phyloP scores from a whole-genome alignment of 305 asterid species.

The Fraxinus latifolia region DNA sequence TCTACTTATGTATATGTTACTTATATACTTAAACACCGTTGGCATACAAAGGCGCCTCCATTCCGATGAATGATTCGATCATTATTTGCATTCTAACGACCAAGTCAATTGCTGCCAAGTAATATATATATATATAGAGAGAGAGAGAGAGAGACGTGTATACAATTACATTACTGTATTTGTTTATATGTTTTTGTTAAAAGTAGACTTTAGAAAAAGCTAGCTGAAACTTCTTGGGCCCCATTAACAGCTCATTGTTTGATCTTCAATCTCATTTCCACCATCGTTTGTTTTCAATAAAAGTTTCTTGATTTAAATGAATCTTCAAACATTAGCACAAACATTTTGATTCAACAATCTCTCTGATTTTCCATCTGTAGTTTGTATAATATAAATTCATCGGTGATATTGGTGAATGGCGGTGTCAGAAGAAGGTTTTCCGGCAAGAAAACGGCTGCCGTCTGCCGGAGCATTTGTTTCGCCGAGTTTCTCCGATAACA shows the following conservation, averaged over 20 bases:
- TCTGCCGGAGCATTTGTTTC: conserved; percentile 53
- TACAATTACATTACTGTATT: background rate
- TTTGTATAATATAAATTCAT: background rate
- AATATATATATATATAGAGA: too few species aligned
- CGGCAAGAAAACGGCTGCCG: conserved; percentile 62
- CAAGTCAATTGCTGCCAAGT: background rate
- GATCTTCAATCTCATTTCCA: conserved; percentile 26
- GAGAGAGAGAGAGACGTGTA: background rate
- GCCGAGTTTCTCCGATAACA: conserved; percentile 49
- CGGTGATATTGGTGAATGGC: conserved; percentile 37
- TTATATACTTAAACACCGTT: background rate
- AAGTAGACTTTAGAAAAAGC: conserved; percentile 32
- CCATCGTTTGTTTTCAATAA: conserved; percentile 25
- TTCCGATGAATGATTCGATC: background rate
- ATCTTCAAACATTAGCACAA: background rate
- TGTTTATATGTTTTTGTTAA: conserved; percentile 6
- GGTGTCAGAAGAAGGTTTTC: conserved; percentile 51
- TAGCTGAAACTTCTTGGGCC: conserved; percentile 28
- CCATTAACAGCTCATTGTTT: conserved; percentile 50
- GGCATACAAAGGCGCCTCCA: background rate
- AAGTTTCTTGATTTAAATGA: conserved; percentile 18
- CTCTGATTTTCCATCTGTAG: background rate
- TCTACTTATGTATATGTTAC: too few species aligned
- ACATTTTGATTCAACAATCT: background rate
- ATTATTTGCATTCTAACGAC: background rate